Evolutionary conservation across 805 yeast genomes (phyloP).

Genomic region (Hanseniaspora meyeri): DNA sequence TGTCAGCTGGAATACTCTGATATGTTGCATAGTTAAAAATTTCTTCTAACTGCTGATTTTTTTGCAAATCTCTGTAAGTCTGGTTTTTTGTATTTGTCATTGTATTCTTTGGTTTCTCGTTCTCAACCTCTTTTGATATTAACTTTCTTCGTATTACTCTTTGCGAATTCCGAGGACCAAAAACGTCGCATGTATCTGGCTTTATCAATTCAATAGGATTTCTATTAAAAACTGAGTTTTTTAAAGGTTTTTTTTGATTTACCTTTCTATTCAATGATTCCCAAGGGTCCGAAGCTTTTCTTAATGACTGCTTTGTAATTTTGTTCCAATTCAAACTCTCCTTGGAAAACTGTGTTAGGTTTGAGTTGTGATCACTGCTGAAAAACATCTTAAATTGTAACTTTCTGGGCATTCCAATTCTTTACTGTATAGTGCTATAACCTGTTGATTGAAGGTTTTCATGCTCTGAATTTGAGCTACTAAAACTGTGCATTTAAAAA

Average conservation of each 20-base stretch:
- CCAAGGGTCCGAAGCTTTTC: not conserved
- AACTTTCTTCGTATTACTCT: not conserved
- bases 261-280: not conserved
- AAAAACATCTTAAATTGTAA: not conserved
- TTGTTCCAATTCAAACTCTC: slow-evolving; percentile 2
- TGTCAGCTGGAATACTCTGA: not conserved
- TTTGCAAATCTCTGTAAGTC: not conserved
- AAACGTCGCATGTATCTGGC: slow-evolving; percentile 10
- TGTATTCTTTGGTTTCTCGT: not conserved
- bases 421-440: not conserved
- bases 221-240: not conserved
- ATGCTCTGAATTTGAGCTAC: too few species aligned
- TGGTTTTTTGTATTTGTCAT: not conserved
- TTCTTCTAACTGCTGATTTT: not conserved
- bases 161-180: not conserved
- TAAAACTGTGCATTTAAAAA: too few species aligned
- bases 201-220: not conserved
- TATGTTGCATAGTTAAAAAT: not conserved
- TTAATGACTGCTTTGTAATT: not conserved
- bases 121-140: not conserved
- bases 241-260: not conserved
- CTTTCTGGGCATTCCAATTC: not conserved
- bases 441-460: too few species aligned
- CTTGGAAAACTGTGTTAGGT: not conserved
- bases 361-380: not conserved